Evolutionary conservation across 768 basidiomycete genomes (phyloP), one percentile per base, ranked within the genome.

Genomic region (Collybiopsis confluens): DNA sequence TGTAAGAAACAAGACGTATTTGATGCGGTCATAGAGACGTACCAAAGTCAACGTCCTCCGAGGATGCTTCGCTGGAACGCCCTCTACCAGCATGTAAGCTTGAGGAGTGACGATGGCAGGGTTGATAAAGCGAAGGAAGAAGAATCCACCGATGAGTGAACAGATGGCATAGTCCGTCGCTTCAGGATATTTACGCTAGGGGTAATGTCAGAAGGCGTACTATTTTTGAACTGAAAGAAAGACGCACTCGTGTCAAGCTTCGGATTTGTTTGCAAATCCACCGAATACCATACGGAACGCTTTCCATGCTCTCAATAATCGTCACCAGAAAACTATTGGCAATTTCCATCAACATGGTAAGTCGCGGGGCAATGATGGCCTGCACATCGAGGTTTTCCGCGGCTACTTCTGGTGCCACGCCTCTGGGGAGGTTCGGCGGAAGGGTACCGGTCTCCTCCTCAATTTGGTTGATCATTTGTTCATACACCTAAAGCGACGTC

Each of bases 211-310:
- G 41, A 7, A n/a, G n/a, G n/a, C n/a, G n/a, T n/a, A n/a, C n/a
- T n/a, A n/a, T n/a, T n/a, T n/a, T n/a, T n/a, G n/a, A n/a, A n/a
- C n/a, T n/a, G n/a, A 40, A 26, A 18, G 48, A 53, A 45, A 18
- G 43, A 72, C 83, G 54, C 61, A 98, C 96, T 74, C 92, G 79
- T 46, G 96, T 98, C 66, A 99, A 70, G 75, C 93, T 96, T 58
- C 94, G 78, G 65, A 99, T 99, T 71, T 99, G 97, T 71, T 99
- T 99, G 74, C 97, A 99, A 65, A 99, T 99, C 97, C 97, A 99
- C 59, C 97, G 82, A 58, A 99, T 99, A 62, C 97, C 97, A 64
- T 99, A 99, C 24, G 97, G 97, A 13, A 98, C 97, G 62, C 89
- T 94, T 62, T 99, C 97, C 86, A 98, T 86, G 58, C 92, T 94